Evolutionary conservation across 371 early-diverging fungal species (phyloP).

Genomic region (Mucor velutinosus): DNA sequence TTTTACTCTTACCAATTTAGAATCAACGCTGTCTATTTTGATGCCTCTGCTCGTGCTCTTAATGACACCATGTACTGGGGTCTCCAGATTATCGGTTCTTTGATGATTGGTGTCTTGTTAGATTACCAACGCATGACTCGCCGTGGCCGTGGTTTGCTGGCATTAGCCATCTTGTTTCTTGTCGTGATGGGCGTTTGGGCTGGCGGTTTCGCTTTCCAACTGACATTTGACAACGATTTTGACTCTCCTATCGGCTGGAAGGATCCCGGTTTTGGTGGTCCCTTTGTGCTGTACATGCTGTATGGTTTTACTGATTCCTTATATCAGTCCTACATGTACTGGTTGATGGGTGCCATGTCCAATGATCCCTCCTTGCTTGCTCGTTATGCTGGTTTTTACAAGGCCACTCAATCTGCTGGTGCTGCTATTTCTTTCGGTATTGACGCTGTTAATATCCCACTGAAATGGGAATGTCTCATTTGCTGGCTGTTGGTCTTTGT

Average conservation of each 20-base stretch:
- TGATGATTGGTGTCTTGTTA: conserved; percentile 57
- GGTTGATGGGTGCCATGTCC: conserved; percentile 80
- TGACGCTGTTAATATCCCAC: conserved; percentile 31
- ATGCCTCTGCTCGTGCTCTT: conserved; percentile 60
- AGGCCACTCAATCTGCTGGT: conserved; percentile 63
- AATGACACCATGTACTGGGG: conserved; percentile 76
- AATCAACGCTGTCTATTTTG: conserved; percentile 56
- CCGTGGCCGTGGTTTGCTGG: conserved; percentile 57
- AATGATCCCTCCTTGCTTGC: conserved; percentile 70
- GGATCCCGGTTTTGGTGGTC: conserved; percentile 45
- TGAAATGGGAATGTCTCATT: conserved; percentile 44
- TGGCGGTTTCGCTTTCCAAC: conserved; percentile 63
- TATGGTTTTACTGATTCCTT: conserved; percentile 73
- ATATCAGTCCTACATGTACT: conserved; percentile 73
- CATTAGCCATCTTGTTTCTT: conserved; percentile 48
- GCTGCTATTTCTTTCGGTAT: conserved; percentile 43
- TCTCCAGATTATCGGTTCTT: conserved; percentile 67
- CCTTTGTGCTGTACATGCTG: conserved; percentile 64
- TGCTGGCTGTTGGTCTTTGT: conserved; percentile 37
- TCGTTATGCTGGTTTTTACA: conserved; percentile 77
- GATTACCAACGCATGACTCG: conserved; percentile 53
- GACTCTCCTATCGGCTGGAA: conserved; percentile 31
- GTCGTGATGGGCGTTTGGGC: conserved; percentile 62
- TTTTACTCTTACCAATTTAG: conserved; percentile 73
- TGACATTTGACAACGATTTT: conserved; percentile 42